Evolutionary conservation across 257 asterid genomes (phyloP).

Genomic region (Paraleonurus japonicus): DNA sequence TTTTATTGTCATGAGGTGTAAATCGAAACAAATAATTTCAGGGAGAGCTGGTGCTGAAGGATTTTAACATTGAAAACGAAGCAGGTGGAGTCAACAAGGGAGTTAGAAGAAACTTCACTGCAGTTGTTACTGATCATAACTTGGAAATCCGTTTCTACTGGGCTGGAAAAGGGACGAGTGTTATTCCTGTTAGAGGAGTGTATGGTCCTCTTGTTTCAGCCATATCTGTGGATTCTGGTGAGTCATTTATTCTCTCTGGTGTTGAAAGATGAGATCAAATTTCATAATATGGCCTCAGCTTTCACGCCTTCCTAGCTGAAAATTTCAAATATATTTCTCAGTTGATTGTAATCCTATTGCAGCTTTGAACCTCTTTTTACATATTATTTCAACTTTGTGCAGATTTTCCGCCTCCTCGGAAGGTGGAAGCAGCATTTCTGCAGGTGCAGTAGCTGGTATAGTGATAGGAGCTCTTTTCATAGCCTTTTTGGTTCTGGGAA

Average conservation of each 20-base stretch:
- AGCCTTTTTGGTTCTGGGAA: constrained; percentile 30
- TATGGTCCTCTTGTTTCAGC: constrained; percentile 95
- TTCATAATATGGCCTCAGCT: not conserved
- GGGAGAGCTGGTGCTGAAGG: constrained; percentile 60
- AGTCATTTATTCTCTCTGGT: constrained; percentile 13
- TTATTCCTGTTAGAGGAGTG: constrained; percentile 63
- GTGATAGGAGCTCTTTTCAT: constrained; percentile 40
- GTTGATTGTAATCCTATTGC: not conserved
- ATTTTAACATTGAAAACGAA: constrained; percentile 69
- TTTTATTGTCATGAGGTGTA: no score
- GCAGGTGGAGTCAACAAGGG: constrained; percentile 77
- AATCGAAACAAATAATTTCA: constrained; percentile 26
- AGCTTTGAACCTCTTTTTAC: not conserved
- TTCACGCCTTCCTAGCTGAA: not conserved
- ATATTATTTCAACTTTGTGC: constrained; percentile 22
- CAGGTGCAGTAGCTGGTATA: constrained; percentile 52
- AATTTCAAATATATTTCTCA: not conserved
- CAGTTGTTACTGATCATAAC: constrained; percentile 46
- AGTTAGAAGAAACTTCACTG: constrained; percentile 40
- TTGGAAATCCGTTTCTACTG: constrained; percentile 73
- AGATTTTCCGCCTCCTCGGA: constrained; percentile 48
- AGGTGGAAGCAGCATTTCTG: constrained; percentile 37
- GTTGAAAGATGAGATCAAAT: not conserved
- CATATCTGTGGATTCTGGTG: constrained; percentile 68
- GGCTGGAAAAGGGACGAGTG: constrained; percentile 91